Evolutionary conservation across 2,329 filamentous ascomycete species (phyloP), one percentile per base, ranked within the genome.

Genomic region (Metarhizium rileyi): DNA sequence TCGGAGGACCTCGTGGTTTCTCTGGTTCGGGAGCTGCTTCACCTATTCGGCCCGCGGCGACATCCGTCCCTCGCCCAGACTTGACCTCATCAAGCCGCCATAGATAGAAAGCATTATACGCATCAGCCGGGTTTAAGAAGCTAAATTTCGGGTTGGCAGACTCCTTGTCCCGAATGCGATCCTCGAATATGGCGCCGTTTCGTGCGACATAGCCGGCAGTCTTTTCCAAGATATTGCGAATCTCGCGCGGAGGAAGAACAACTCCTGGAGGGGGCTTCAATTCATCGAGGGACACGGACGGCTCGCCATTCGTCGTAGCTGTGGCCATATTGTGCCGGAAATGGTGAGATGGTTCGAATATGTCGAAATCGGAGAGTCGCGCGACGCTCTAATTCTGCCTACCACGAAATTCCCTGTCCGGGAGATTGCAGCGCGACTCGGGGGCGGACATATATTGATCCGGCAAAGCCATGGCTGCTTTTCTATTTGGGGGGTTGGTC

Each of bases 51-150:
- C 90, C 90, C 50, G 87, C 86, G 50, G 86, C 82, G 36, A 94
- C 76, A 16, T 81, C 79, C 12, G 86, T 90, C 49, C 90, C 89
- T 57, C 90, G 80, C 5, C 93, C 93, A 47, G 84, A 84, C 60
- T 79, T 84, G 65, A 96, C 86, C 70, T 97, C 91, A 53, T 79
- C 79, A 27, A 96, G 76, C 56, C 91, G 84, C 93, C 93, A 98
- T 70, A 83, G 72, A 65, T 96, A 98, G 70, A 87, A 98, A 8
- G 84, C 74, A 55, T 90, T 80, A 70, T 96, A 98, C 2, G 90
- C 78, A 68, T 98, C 91, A 57, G 80, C 77, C 16, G 78, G 73
- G 61, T 80, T 83, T 27, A 98, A 71, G 66, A 97, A 98, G 60
- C 85, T 88, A 66, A 97, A 93, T 63, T 94, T 95, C n/a, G 87